phyloP scores from a whole-genome alignment of 257 asterid species.

The Rehmannia glutinosa region DNA sequence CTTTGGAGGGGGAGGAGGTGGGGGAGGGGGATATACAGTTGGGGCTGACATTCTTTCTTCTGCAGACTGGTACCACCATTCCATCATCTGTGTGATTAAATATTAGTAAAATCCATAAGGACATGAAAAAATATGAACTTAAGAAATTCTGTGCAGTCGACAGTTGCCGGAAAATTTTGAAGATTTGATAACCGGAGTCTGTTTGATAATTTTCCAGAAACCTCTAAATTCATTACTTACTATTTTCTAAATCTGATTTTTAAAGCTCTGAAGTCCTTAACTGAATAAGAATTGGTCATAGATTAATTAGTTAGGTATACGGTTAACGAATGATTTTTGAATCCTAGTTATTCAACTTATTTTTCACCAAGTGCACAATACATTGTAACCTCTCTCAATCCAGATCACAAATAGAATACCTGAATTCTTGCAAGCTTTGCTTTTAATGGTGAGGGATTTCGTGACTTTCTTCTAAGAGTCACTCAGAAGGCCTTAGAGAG shows the following conservation, averaged over 20 bases:
- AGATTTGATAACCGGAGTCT: neutral
- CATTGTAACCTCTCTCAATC: neutral
- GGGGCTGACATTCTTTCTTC: conserved; percentile 99
- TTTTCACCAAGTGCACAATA: neutral
- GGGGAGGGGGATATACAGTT: conserved; percentile 96
- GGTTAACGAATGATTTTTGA: neutral
- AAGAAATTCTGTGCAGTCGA: conserved; percentile 7
- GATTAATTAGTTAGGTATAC: neutral
- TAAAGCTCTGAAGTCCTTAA: neutral
- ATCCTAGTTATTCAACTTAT: neutral
- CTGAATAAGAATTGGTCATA: conserved; percentile 1
- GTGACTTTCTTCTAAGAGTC: neutral
- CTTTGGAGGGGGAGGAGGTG: conserved; percentile 95
- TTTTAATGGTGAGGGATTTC: neutral
- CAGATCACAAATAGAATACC: neutral
- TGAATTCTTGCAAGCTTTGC: neutral
- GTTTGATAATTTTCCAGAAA: neutral
- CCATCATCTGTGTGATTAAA: conserved; percentile 78
- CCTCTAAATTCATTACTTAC: neutral
- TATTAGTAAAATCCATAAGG: neutral
- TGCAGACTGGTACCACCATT: conserved; percentile 99
- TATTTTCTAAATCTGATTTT: neutral
- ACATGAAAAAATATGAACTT: neutral
- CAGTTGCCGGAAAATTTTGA: neutral
- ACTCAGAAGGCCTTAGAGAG: neutral